A percentile compares a stretch with the other conserved stretches of the same genome.
These are phyloP conservation scores for Ascobolus immersus DNA, from an alignment of 495 filamentous ascomycete genomes.

Conservation along the genomic window DNA sequence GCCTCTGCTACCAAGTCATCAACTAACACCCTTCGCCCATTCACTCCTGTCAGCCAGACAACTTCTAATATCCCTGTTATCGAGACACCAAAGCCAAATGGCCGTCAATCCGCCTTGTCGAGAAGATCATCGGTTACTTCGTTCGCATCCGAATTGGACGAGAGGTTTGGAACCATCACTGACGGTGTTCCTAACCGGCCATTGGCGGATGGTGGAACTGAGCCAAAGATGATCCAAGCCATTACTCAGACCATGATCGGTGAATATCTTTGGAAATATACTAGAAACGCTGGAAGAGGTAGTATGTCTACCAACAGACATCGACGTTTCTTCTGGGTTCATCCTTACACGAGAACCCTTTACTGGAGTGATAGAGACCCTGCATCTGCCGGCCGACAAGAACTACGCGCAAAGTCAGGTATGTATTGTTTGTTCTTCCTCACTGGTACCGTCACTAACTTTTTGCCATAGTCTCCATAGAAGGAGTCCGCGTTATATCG, in stretches of 20 bases:
- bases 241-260: conserved; percentile 99
- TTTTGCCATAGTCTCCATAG: conserved; percentile 52
- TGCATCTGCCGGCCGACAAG: conserved; percentile 41
- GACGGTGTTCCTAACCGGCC: conserved; percentile 23
- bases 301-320: conserved; percentile 73
- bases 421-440: not conserved
- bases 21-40: conserved; percentile 29
- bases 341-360: conserved; percentile 84
- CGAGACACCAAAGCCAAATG: conserved; percentile 17
- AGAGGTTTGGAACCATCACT: conserved; percentile 51
- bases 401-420: conserved; percentile 51
- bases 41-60: conserved; percentile 30
- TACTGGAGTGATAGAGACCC: conserved; percentile 95
- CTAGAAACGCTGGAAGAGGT: conserved; percentile 61
- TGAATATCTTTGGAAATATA: conserved; percentile 97
- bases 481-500: conserved; percentile 73
- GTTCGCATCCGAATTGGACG: conserved; percentile 79
- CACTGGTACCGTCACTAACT: not conserved
- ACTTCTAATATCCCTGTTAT: conserved; percentile 4
- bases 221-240: conserved; percentile 96
- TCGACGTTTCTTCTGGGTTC: conserved; percentile 93
- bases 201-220: conserved; percentile 31
- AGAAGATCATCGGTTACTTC: conserved; percentile 77
- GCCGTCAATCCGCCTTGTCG: conserved; percentile 21
- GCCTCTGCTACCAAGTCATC: conserved; percentile 45